Base-by-base conservation (phyloP, 495 filamentous ascomycete species). In the Platismatia glauca region DNA sequence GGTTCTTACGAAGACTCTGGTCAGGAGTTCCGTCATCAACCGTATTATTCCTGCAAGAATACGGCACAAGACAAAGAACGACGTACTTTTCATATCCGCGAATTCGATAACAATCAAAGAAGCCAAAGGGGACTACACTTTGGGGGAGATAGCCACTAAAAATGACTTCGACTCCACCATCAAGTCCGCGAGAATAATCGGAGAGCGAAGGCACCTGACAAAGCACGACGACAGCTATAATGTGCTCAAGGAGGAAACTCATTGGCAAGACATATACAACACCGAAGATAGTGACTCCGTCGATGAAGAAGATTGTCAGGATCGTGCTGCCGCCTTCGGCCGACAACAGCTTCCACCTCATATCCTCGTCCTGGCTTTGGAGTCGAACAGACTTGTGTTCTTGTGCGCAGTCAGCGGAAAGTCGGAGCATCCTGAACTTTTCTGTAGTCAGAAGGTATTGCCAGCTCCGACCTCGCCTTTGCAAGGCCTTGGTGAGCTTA, bases 21-120 rank as follows among this genome's bases (percentile, higher is more conserved):
- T 94, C 48, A 79, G 84, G 55, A 95, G 89, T 61, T 86, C 90
- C 2, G 77, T 86, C 29, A 82, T 89, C 63, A 87, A 89, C 68
- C 86, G 82, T 73, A 89, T 97, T 43, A 73, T 96, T 16, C 91
- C 93, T 13, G 89, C 87, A 12, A 82, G 87, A 62, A 79, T 97
- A 57, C 79, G 91, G 50, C 83, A 83, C 61, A 75, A 77, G 55
- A 70, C 80, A 12, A 79, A 84, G 60, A 92, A 95, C 59, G 92
- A 98, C 78, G 88, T 97, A 65, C 86, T 91, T n/a, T 91, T 97
- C 64, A 81, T 98, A 55, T 85, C 89, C 43, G 88, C 91, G 72
- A 72, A 86, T 73, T 70, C 67, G 18, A 48, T 79, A 48, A 82
- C 89, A 57, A 82, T 98, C 65, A 86, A 78, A 66, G 76, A 87